These are phyloP conservation scores for Carex kokanica DNA, from an alignment of 176 grass and related monocot species.

Conservation along the genomic window DNA sequence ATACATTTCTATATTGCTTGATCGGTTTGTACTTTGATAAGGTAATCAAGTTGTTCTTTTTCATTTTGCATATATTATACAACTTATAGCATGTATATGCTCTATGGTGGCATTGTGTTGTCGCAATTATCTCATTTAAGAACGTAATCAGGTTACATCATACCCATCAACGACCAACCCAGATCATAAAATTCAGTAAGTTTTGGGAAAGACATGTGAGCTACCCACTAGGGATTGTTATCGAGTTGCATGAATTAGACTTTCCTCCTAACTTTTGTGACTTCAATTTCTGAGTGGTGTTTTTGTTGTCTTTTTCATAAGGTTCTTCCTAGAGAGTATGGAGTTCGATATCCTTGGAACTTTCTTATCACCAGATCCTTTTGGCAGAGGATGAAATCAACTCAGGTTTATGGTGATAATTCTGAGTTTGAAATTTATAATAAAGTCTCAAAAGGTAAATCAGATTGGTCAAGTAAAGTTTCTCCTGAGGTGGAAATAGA, in stretches of 20 bases:
- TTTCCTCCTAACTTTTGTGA: slow-evolving; percentile 1
- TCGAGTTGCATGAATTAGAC: background rate
- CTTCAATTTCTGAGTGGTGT: background rate
- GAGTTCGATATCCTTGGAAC: slow-evolving; percentile 45
- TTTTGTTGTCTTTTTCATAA: slow-evolving; percentile 16
- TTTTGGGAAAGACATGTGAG: background rate
- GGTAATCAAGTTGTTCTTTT: slow-evolving; percentile 31
- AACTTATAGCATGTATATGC: background rate
- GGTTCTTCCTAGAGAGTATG: slow-evolving; percentile 53
- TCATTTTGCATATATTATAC: slow-evolving; percentile 16
- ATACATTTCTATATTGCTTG: slow-evolving; percentile 35
- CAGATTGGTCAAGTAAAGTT: slow-evolving; percentile 19
- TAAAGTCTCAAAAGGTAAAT: slow-evolving; percentile 25
- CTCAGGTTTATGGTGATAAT: slow-evolving; percentile 11
- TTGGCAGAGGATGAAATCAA: slow-evolving; percentile 23
- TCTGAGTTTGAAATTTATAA: slow-evolving; percentile 14
- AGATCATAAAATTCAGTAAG: background rate
- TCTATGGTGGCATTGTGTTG: background rate
- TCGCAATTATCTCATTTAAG: background rate
- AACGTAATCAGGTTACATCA: background rate
- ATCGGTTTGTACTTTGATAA: slow-evolving; percentile 46
- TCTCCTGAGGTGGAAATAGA: slow-evolving; percentile 28
- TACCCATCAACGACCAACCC: background rate
- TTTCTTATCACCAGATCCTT: slow-evolving; percentile 31
- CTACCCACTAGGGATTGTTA: background rate